A percentile compares a stretch with the other conserved stretches of the same genome.
These are phyloP conservation scores for Chaetomium globosum DNA, from an alignment of 2,329 filamentous ascomycete genomes.

Conservation along the genomic window DNA sequence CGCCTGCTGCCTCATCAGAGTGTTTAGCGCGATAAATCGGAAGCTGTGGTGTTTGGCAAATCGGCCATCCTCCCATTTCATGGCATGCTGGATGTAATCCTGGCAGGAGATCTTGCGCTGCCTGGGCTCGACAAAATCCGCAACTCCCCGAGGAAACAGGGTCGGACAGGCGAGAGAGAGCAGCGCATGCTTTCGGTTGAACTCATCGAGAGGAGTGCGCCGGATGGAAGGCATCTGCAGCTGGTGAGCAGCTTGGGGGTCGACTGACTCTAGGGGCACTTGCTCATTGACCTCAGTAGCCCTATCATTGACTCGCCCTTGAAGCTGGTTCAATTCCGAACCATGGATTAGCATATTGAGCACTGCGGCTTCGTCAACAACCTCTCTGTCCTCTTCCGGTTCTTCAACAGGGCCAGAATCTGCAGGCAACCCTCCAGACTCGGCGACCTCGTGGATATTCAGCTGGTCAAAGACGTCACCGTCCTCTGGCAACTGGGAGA, in stretches of 20 bases:
- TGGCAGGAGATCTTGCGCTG: not conserved
- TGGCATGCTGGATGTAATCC: conserved; percentile 3
- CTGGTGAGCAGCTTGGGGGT: conserved; percentile 5
- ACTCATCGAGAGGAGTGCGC: conserved; percentile 9
- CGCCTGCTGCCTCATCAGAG: conserved; percentile 7
- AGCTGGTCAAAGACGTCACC: conserved; percentile 11
- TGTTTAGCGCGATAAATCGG: conserved; percentile 7
- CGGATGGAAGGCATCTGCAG: conserved; percentile 11
- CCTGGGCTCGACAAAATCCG: conserved; percentile 5
- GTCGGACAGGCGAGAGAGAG: conserved; percentile 5
- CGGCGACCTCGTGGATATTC: conserved; percentile 5
- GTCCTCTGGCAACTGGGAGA: conserved; percentile 8
- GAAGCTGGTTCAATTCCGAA: conserved; percentile 5
- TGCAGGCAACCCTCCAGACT: not conserved
- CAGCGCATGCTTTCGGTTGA: conserved; percentile 5
- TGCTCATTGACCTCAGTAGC: not conserved
- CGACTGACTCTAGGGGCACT: not conserved
- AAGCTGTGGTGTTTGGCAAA: conserved; percentile 12
- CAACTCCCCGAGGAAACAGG: not conserved
- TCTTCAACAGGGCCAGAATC: not conserved
- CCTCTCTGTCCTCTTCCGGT: not conserved
- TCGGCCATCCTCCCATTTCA: conserved; percentile 11
- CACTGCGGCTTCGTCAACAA: conserved; percentile 5
- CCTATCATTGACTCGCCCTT: not conserved
- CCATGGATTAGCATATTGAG: conserved; percentile 3